Evolutionary conservation across 1,284 basidiomycete genomes (phyloP).

Genomic region (Malassezia psittaci): DNA sequence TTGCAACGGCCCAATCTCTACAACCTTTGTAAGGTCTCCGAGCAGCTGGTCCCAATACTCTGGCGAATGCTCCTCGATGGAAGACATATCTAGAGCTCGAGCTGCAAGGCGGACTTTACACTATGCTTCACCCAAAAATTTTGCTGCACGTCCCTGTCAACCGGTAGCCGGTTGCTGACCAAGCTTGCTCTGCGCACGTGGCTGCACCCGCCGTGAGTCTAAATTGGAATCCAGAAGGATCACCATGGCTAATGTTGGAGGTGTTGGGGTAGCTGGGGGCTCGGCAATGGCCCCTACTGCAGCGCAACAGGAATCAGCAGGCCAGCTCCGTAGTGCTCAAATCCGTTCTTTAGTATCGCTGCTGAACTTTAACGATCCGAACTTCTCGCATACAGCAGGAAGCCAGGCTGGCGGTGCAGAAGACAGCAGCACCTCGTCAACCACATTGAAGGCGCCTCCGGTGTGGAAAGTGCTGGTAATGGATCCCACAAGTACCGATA

Average conservation of each 20-base stretch:
- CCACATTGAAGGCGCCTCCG: constrained; percentile 55
- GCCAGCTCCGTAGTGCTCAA: constrained; percentile 29
- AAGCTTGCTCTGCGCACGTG: not conserved
- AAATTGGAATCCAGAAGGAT: not conserved
- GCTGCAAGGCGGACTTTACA: not conserved
- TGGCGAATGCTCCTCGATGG: not conserved
- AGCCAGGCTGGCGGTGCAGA: constrained; percentile 5
- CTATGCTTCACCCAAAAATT: not conserved
- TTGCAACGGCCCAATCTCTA: not conserved
- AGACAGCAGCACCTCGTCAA: constrained; percentile 5
- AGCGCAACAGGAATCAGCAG: not conserved
- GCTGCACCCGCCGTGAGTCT: not conserved
- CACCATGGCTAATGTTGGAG: not conserved
- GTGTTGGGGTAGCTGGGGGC: too few relatives aligned
- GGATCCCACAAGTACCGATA: constrained; percentile 89
- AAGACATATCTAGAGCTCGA: not conserved
- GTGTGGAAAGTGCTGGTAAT: constrained; percentile 95
- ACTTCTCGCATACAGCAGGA: constrained; percentile 22
- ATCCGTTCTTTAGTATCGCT: constrained; percentile 37
- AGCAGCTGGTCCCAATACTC: constrained; percentile 10
- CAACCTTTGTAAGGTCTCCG: not conserved
- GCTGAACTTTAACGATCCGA: constrained; percentile 40
- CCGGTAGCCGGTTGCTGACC: constrained; percentile 1
- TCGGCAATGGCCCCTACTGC: too few relatives aligned
- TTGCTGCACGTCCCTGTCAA: not conserved